Evolutionary conservation across 78 protist genomes (phyloP), one percentile per base, ranked within the genome.

Genomic region (Creolimax fragrantissima): DNA sequence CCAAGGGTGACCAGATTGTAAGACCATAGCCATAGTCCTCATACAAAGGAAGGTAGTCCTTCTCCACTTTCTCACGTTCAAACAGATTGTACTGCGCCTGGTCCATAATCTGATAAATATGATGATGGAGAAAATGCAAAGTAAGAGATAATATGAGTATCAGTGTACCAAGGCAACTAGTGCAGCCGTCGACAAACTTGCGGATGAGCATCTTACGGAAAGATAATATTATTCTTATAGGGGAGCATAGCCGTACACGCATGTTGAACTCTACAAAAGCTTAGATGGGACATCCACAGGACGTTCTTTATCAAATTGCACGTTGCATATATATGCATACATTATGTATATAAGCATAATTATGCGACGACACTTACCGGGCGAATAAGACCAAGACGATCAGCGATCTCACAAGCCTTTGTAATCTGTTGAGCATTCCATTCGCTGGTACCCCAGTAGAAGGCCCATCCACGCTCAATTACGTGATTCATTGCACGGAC

Each of bases 381-480:
- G 2, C 74, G 42, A 45, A 83, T 32, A 44, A 94, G 84, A 32
- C 84, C 84, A 41, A 92, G 93, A 11, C 90, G 44, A 44, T 94
- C 91, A n/a, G 94, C 92, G 24, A 92, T 17, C 41, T 3, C 44
- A 6, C 7, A 3, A 35, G 95, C 95, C 91, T 93, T 92, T 35
- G 43, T 41, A 17, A 93, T 36, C 91, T 93, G 93, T 45, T 41
- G n/a, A 7, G 94, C 92, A 17, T 3, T 7, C 94, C 94, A 92
- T 89, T 92, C 94, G 81, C 45, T n/a, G 81, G 94, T 92, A 67
- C 94, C 94, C 94, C 94, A 92, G 92, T 92, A 92, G 92, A 92
- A 92, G 58, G 94, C 94, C 36, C 44, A 39, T 35, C 93, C 95
- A n/a, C 42, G 36, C 32, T 94, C 94, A 41, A 91, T 86, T 45